Evolutionary conservation across 352 stramenopile genomes (phyloP).

Genomic region (Phytophthora crassamura): DNA sequence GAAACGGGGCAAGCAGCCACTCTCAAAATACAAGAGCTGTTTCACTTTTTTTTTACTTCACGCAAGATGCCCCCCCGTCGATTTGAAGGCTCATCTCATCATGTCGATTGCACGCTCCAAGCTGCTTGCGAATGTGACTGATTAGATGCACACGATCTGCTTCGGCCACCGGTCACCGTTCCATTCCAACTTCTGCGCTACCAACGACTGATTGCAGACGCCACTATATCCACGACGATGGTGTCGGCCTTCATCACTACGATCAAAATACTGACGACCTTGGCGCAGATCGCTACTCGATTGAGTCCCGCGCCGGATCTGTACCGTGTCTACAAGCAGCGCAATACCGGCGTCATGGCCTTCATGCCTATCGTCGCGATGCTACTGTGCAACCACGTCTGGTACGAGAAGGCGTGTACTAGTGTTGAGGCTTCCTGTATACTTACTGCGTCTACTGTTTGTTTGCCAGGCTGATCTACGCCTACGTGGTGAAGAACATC

Average conservation of each 20-base stretch:
- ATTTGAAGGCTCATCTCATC: slow-evolving; percentile 5
- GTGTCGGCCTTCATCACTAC: slow-evolving; percentile 30
- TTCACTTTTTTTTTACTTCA: too few species aligned
- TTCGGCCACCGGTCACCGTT: not conserved
- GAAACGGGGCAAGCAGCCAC: too few species aligned
- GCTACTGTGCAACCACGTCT: slow-evolving; percentile 39
- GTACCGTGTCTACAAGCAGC: slow-evolving; percentile 25
- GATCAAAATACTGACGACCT: slow-evolving; percentile 35
- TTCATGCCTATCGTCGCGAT: slow-evolving; percentile 31
- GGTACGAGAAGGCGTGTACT: slow-evolving; percentile 13
- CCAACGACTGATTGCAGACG: not conserved
- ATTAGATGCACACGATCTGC: not conserved
- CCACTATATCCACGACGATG: slow-evolving; percentile 3
- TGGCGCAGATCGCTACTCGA: slow-evolving; percentile 28
- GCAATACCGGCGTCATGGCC: slow-evolving; percentile 28
- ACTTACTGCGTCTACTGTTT: not conserved
- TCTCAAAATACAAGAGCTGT: too few species aligned
- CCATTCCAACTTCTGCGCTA: slow-evolving; percentile 14
- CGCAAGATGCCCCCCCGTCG: too few species aligned
- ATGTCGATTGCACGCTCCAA: not conserved
- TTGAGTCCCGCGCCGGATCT: slow-evolving; percentile 36
- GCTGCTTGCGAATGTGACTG: not conserved
- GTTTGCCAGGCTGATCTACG: slow-evolving; percentile 34
- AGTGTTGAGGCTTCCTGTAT: too few species aligned
- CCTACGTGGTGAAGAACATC: slow-evolving; percentile 32